Evolutionary conservation across 106 monocot genomes (phyloP).

Genomic region (Posidonia australis): DNA sequence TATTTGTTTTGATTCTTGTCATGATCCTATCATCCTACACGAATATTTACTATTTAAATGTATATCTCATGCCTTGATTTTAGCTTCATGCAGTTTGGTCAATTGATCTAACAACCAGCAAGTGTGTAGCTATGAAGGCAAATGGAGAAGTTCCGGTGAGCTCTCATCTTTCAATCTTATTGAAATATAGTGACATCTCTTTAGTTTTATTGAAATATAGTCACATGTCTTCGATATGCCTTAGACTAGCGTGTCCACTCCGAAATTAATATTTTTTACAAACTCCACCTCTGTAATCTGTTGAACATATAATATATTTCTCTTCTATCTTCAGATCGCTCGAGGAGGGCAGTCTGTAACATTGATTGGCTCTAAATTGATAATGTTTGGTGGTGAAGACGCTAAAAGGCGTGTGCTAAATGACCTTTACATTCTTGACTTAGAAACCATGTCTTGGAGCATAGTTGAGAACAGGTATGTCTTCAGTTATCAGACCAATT

Average conservation of each 20-base stretch:
- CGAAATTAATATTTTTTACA: neutral
- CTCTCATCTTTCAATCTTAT: neutral
- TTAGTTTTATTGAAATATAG: no score
- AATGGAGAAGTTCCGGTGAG: slow-evolving; percentile 71
- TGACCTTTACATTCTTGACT: slow-evolving; percentile 84
- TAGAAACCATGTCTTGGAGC: slow-evolving; percentile 75
- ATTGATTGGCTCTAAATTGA: slow-evolving; percentile 53
- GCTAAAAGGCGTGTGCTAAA: slow-evolving; percentile 43
- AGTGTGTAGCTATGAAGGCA: slow-evolving; percentile 39
- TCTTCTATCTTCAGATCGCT: slow-evolving; percentile 34
- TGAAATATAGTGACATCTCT: neutral
- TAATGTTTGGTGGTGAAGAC: slow-evolving; percentile 95
- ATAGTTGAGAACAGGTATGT: slow-evolving; percentile 42
- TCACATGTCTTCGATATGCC: no score
- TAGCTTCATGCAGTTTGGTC: slow-evolving; percentile 61
- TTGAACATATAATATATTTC: neutral
- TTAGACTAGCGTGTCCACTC: no score
- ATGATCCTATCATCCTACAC: no score
- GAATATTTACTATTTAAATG: neutral
- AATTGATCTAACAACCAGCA: slow-evolving; percentile 45
- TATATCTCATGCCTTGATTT: neutral
- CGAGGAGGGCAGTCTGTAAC: slow-evolving; percentile 72
- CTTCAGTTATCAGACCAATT: neutral
- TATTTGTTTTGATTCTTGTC: no score
- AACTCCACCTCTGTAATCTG: neutral